Evolutionary conservation across 805 yeast species (phyloP).

Genomic region (Schwanniomyces vanrijiae): DNA sequence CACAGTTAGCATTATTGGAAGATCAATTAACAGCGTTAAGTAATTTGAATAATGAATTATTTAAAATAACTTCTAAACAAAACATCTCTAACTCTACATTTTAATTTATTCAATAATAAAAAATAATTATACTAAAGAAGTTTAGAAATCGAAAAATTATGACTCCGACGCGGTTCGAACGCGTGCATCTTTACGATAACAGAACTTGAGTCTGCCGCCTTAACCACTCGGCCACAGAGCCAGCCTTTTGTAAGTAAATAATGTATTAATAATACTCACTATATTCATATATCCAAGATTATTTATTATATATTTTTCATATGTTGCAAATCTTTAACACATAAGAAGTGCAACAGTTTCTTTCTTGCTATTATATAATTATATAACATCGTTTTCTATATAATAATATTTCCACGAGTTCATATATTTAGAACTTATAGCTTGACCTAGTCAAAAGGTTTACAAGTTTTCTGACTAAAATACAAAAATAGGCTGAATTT

Average conservation of each 20-base stretch:
- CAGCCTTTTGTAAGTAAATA: background rate
- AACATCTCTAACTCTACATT: background rate
- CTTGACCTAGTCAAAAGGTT: too few relatives aligned
- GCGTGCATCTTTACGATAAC: slow-evolving; percentile 14
- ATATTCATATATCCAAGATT: background rate
- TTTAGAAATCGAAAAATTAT: slow-evolving; percentile 3
- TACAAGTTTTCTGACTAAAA: too few relatives aligned
- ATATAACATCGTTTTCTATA: too few relatives aligned
- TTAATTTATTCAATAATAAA: background rate
- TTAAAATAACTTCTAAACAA: slow-evolving; percentile 10
- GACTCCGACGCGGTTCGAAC: slow-evolving; percentile 15
- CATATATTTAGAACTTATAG: too few relatives aligned
- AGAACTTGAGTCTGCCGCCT: slow-evolving; percentile 15
- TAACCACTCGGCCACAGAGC: slow-evolving; percentile 16
- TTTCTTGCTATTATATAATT: too few relatives aligned
- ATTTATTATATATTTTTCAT: background rate
- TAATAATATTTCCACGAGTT: too few relatives aligned
- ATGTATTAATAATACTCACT: too few relatives aligned
- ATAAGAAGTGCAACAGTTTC: too few relatives aligned
- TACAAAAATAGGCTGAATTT: too few relatives aligned
- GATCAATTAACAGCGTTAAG: slow-evolving; percentile 27
- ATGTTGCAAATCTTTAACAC: too few relatives aligned
- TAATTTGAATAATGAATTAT: slow-evolving; percentile 15
- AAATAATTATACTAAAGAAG: too few relatives aligned
- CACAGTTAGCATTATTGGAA: slow-evolving; percentile 30